Conservation (phyloP, 768 basidiomycete species). For the Porphyrellus cyaneotinctus region DNA sequence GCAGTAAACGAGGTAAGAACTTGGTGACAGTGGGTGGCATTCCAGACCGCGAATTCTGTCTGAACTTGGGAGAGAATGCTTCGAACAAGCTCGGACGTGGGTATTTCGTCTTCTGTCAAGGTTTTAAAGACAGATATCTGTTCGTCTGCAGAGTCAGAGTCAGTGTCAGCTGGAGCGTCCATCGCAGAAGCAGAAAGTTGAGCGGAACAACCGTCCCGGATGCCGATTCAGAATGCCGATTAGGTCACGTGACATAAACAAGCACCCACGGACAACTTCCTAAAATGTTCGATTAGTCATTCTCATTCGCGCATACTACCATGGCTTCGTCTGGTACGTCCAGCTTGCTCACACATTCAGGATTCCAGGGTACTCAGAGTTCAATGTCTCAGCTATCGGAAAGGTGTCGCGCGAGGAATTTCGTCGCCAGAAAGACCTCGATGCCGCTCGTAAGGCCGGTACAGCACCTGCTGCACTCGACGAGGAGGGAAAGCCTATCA, state of each 20-base stretch:
- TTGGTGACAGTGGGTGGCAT: slow-evolving; percentile 10
- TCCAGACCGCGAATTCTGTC: slow-evolving; percentile 24
- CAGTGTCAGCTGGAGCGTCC: not conserved
- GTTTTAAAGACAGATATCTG: slow-evolving; percentile 7
- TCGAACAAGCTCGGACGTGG: slow-evolving; percentile 12
- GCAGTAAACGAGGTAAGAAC: slow-evolving; percentile 12
- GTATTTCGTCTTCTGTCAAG: not conserved
- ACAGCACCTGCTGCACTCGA: slow-evolving; percentile 95
- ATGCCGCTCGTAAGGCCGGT: slow-evolving; percentile 97
- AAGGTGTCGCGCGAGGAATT: slow-evolving; percentile 95
- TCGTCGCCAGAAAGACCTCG: slow-evolving; percentile 92
- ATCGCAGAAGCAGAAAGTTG: not conserved
- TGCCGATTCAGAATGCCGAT: too few relatives aligned
- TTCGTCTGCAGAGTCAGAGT: slow-evolving; percentile 10
- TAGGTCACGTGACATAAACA: slow-evolving; percentile 9
- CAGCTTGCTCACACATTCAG: not conserved
- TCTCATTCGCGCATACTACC: not conserved
- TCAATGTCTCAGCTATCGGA: slow-evolving; percentile 43
- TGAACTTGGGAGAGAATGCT: slow-evolving; percentile 20
- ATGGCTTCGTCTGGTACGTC: slow-evolving; percentile 29
- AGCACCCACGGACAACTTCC: too few relatives aligned
- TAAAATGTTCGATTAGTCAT: not conserved
- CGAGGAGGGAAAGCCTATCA: slow-evolving; percentile 92
- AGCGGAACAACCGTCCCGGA: too few relatives aligned
- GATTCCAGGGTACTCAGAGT: not conserved